Evolutionary conservation across 2,329 filamentous ascomycete species (phyloP).

Genomic region (Diaporthe destruens): DNA sequence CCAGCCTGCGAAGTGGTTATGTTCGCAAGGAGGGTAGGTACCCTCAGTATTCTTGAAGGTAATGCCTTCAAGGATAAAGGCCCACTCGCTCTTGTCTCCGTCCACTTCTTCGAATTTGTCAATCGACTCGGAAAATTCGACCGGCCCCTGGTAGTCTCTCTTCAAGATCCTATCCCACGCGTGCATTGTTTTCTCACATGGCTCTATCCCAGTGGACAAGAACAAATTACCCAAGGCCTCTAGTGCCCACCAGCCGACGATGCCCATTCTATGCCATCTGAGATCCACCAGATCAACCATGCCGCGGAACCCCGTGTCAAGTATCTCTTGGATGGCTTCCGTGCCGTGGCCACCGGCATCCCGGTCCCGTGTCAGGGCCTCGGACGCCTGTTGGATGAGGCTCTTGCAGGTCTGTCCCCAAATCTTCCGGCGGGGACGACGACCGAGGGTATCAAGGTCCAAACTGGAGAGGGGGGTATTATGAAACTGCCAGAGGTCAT

Average conservation of each 20-base stretch:
- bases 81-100: background rate
- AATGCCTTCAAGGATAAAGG: background rate
- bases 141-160: background rate
- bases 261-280: background rate
- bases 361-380: background rate
- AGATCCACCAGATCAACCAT: background rate
- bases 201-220: background rate
- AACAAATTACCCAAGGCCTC: background rate
- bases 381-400: background rate
- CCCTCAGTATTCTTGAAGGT: background rate
- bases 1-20: background rate
- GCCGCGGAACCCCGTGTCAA: fast-evolving
- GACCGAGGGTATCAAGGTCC: background rate
- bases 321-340: background rate
- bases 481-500: too few species aligned
- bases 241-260: background rate
- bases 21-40: background rate
- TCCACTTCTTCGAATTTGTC: background rate
- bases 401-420: background rate
- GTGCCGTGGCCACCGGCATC: background rate
- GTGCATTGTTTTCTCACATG: background rate
- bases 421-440: background rate
- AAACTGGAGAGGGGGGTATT: background rate
- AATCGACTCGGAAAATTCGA: background rate
- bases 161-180: background rate